These are phyloP conservation scores for Cystobasidium pallidum DNA, from an alignment of 1,284 basidiomycete genomes.

Conservation along the genomic window DNA sequence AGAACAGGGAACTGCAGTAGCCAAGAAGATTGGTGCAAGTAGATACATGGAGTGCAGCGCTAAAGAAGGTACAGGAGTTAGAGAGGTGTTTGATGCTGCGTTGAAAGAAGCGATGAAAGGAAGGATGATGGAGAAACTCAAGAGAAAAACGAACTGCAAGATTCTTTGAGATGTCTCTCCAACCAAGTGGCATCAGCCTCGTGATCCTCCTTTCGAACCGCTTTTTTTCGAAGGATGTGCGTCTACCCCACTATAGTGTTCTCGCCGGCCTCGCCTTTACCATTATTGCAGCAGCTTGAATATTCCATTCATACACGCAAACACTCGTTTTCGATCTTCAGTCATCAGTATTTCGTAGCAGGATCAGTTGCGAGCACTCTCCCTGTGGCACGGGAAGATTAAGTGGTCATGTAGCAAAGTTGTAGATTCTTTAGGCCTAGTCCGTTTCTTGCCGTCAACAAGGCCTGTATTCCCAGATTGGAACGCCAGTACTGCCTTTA, in stretches of 20 bases:
- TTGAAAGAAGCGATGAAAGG: slow-evolving; percentile 46
- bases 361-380: neutral
- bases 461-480: too few relatives aligned
- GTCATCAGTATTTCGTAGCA: neutral
- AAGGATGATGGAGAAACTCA: slow-evolving; percentile 41
- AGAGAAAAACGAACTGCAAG: slow-evolving; percentile 35
- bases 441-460: neutral
- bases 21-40: slow-evolving; percentile 84
- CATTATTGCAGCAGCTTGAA: neutral
- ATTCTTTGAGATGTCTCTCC: slow-evolving; percentile 14
- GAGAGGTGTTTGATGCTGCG: slow-evolving; percentile 89
- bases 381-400: neutral
- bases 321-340: slow-evolving; percentile 2
- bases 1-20: slow-evolving; percentile 80
- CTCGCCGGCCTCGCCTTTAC: too few relatives aligned
- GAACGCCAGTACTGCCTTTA: too few relatives aligned
- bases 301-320: neutral
- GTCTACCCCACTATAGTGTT: too few relatives aligned
- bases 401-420: slow-evolving; percentile 13
- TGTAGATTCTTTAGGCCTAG: neutral
- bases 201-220: neutral
- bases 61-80: slow-evolving; percentile 83
- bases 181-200: too few relatives aligned
- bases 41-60: slow-evolving; percentile 90
- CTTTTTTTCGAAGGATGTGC: too few relatives aligned